Conservation (phyloP, 176 grass and related monocot genomes). For the Typha latifolia region DNA sequence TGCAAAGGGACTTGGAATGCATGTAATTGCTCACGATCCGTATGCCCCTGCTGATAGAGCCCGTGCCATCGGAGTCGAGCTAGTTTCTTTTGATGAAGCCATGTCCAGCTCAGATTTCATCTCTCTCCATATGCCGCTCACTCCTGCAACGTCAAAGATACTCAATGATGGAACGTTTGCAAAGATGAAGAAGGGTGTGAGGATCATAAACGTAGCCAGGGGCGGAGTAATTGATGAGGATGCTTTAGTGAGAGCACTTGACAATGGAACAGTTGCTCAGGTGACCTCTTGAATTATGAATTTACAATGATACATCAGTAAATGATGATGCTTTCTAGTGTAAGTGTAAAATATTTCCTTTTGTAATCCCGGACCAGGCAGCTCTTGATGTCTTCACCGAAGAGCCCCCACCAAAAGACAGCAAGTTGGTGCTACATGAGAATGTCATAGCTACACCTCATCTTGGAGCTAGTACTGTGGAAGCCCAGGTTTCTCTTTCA, state of each 20-base stretch:
- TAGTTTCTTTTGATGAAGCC: conserved; percentile 82
- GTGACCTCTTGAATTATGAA: conserved; percentile 17
- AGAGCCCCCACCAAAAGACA: conserved; percentile 65
- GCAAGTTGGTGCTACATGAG: conserved; percentile 76
- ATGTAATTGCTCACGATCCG: conserved; percentile 68
- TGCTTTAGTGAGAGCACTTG: conserved; percentile 68
- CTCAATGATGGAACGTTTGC: conserved; percentile 74
- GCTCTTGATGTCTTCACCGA: conserved; percentile 89
- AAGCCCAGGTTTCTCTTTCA: conserved; percentile 65
- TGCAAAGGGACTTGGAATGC: conserved; percentile 72
- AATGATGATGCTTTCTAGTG: too few species aligned
- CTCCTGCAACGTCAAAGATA: conserved; percentile 60
- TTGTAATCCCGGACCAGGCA: conserved; percentile 39
- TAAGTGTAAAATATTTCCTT: too few species aligned
- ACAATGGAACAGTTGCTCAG: conserved; percentile 71
- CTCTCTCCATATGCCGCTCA: conserved; percentile 88
- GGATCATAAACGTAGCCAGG: conserved; percentile 88
- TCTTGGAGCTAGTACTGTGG: conserved; percentile 82
- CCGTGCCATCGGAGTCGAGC: conserved; percentile 62
- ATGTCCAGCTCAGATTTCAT: conserved; percentile 77
- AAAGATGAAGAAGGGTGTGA: conserved; percentile 65
- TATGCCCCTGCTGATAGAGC: conserved; percentile 78
- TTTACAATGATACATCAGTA: too few species aligned
- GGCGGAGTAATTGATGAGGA: conserved; percentile 92
- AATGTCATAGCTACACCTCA: conserved; percentile 79